A percentile compares a stretch with the other conserved stretches of the same genome.
Conservation (phyloP, 75 land plant species). For the Picea sitchensis region DNA sequence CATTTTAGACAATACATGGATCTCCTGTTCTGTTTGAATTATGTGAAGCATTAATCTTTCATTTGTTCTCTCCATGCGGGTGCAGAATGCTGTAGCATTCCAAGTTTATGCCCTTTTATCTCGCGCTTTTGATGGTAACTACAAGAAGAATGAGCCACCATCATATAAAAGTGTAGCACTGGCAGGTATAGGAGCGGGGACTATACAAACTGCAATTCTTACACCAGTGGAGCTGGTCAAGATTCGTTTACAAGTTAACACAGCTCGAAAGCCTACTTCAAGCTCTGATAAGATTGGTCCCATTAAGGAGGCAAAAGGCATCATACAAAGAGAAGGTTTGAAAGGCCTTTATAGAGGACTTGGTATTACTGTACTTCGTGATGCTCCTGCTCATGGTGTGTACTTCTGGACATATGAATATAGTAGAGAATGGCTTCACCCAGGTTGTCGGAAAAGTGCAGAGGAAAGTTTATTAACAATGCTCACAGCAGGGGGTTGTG, state of each 20-base stretch:
- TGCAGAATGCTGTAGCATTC: conserved; percentile 94
- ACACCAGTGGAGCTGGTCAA: conserved; percentile 90
- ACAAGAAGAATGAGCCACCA: conserved; percentile 53
- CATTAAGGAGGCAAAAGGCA: conserved; percentile 40
- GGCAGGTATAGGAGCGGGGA: conserved; percentile 82
- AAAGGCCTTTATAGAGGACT: conserved; percentile 84
- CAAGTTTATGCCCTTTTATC: conserved; percentile 78
- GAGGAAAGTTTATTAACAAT: conserved; percentile 71
- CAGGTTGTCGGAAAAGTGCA: conserved; percentile 77
- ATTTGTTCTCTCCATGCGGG: neutral
- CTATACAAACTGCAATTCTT: conserved; percentile 69
- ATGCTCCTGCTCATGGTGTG: conserved; percentile 85
- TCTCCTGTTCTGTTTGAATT: neutral
- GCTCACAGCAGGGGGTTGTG: conserved; percentile 91
- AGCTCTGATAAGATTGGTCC: conserved; percentile 42
- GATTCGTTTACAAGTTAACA: conserved; percentile 69
- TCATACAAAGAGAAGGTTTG: conserved; percentile 61
- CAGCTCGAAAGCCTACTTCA: neutral
- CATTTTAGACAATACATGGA: no score
- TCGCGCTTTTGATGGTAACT: conserved; percentile 36
- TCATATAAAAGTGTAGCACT: conserved; percentile 73
- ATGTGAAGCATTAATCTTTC: neutral
- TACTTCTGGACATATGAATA: conserved; percentile 94
- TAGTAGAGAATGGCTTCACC: conserved; percentile 78
- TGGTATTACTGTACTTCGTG: conserved; percentile 70